phyloP scores from a whole-genome alignment of 129 eudicot genomes.

The Smallanthus sonchifolius region DNA sequence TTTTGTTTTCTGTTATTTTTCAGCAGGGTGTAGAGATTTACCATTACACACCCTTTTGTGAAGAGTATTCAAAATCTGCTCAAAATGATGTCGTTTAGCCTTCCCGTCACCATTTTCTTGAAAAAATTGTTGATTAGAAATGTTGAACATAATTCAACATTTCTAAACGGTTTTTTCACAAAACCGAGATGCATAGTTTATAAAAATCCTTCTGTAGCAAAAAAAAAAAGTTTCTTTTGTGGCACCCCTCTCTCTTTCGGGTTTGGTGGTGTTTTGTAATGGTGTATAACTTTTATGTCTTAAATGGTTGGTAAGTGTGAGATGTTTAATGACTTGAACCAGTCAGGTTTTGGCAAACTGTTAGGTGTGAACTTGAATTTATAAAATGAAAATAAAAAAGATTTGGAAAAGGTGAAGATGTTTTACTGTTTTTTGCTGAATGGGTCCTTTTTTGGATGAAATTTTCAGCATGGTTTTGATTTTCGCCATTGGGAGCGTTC shows the following conservation, averaged over 20 bases:
- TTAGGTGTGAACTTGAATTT: background rate
- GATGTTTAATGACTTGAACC: conserved; percentile 14
- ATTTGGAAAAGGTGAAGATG: background rate
- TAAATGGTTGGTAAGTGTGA: conserved; percentile 7
- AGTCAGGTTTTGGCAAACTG: conserved; percentile 15
- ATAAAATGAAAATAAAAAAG: background rate
- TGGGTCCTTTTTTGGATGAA: no score
- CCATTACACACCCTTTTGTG: background rate
- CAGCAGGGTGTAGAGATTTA: background rate
- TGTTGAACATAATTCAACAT: conserved; percentile 19
- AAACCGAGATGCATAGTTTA: conserved; percentile 7
- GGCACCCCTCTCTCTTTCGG: conserved; percentile 14
- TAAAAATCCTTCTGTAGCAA: background rate
- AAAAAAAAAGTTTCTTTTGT: conserved; percentile 2
- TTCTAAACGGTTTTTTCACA: conserved; percentile 13
- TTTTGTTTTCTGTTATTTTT: background rate
- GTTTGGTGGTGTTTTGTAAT: conserved; percentile 23
- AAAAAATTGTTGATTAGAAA: conserved; percentile 9
- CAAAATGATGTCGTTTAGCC: conserved; percentile 1
- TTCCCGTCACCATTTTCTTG: background rate
- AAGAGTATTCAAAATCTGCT: background rate
- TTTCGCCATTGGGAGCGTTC: no score
- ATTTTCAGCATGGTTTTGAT: no score
- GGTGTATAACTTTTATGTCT: conserved; percentile 13
- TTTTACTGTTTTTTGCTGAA: no score